A percentile compares a stretch with the other conserved stretches of the same genome.
phyloP scores from a whole-genome alignment of 2,329 filamentous ascomycete genomes.

The Alternaria tenuissima region DNA sequence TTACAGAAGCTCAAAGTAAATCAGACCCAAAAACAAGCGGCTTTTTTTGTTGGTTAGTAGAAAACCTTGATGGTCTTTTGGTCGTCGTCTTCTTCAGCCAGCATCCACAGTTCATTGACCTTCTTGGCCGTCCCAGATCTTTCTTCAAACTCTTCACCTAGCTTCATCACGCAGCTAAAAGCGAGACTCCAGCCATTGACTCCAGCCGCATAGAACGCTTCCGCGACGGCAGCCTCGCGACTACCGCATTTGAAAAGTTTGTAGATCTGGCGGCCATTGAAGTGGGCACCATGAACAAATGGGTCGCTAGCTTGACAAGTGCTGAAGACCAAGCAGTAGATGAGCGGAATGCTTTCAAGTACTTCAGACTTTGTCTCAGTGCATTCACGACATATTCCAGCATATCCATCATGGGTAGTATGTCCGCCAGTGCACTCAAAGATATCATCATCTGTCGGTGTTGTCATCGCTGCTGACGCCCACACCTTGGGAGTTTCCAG shows the following conservation, averaged over 20 bases:
- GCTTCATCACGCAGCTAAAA: conserved; percentile 43
- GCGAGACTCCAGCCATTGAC: conserved; percentile 43
- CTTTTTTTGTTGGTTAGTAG: conserved; percentile 30
- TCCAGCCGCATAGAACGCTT: conserved; percentile 41
- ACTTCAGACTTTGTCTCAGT: conserved; percentile 39
- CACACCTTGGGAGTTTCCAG: conserved; percentile 40
- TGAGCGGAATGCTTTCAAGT: conserved; percentile 30
- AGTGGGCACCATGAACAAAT: conserved; percentile 17
- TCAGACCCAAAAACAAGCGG: neutral
- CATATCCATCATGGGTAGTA: conserved; percentile 17
- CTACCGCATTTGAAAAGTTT: conserved; percentile 44
- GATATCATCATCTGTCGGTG: conserved; percentile 41
- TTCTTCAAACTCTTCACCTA: conserved; percentile 34
- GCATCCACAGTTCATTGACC: conserved; percentile 36
- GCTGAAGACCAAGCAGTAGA: conserved; percentile 40
- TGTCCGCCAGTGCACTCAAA: conserved; percentile 34
- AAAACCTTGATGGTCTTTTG: conserved; percentile 36
- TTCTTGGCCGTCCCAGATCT: conserved; percentile 25
- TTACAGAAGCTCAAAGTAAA: neutral
- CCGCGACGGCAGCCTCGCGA: conserved; percentile 40
- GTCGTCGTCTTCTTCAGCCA: conserved; percentile 31
- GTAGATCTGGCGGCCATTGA: conserved; percentile 37
- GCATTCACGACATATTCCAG: conserved; percentile 34
- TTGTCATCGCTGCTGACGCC: conserved; percentile 41
- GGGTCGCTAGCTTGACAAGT: conserved; percentile 31